A percentile compares a stretch with the other conserved stretches of the same genome.
These are phyloP conservation scores for Neonothopanus nambi DNA, from an alignment of 1,284 basidiomycete genomes.

Conservation along the genomic window DNA sequence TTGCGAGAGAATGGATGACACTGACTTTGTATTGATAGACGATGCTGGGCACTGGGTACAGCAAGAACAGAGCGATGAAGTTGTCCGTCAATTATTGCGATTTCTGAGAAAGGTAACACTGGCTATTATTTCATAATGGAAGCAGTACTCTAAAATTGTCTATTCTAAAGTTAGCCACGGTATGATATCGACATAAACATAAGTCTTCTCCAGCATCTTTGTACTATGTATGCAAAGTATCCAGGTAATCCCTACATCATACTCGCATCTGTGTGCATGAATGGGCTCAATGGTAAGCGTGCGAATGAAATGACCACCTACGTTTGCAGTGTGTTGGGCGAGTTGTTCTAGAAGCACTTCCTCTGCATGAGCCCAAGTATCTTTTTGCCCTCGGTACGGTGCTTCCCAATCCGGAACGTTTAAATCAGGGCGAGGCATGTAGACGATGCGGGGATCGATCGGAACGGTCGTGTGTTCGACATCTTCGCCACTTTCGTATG, in stretches of 20 bases:
- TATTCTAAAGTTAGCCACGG: too few species aligned
- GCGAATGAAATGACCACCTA: not conserved
- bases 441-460: constrained; percentile 29
- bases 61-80: constrained; percentile 47
- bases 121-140: too few species aligned
- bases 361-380: constrained; percentile 32
- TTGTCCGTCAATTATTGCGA: constrained; percentile 36
- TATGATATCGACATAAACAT: too few species aligned
- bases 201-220: too few species aligned
- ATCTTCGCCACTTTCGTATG: constrained; percentile 22
- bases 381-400: constrained; percentile 21
- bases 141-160: too few species aligned
- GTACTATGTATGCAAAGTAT: too few species aligned
- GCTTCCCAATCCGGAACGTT: constrained; percentile 35
- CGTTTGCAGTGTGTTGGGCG: not conserved
- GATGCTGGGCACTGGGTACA: constrained; percentile 67
- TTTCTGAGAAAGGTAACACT: constrained; percentile 34
- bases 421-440: constrained; percentile 28
- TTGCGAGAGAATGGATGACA: constrained; percentile 43
- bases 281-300: too few species aligned
- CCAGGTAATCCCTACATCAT: too few species aligned
- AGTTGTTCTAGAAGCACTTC: constrained; percentile 26
- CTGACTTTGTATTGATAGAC: constrained; percentile 53
- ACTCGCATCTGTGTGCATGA: too few species aligned
- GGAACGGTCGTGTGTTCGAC: constrained; percentile 17